Evolutionary conservation across 805 yeast genomes (phyloP).

Genomic region (Kodamaea kakaduensis): DNA sequence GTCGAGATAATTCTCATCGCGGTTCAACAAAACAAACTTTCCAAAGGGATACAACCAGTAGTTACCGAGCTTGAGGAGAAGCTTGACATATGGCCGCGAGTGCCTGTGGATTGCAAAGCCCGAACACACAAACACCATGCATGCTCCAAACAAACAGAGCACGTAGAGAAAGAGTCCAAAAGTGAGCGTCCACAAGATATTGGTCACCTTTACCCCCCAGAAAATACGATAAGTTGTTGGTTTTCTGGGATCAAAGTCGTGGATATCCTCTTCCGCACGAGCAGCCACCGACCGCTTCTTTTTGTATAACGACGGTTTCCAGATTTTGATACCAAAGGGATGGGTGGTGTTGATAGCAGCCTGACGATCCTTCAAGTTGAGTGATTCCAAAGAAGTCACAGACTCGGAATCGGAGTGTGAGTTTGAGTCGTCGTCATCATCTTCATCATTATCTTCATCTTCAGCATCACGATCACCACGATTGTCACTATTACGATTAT

Average conservation of each 20-base stretch:
- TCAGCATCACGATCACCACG: too few species aligned
- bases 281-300: slow-evolving; percentile 87
- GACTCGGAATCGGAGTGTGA: slow-evolving; percentile 23
- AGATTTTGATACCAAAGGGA: slow-evolving; percentile 96
- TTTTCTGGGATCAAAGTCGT: slow-evolving; percentile 50
- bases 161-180: slow-evolving; percentile 62
- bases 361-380: slow-evolving; percentile 87
- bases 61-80: slow-evolving; percentile 59
- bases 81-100: slow-evolving; percentile 58
- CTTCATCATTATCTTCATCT: slow-evolving; percentile 7
- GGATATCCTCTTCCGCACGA: slow-evolving; percentile 91
- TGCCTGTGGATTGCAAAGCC: slow-evolving; percentile 42
- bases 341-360: slow-evolving; percentile 95
- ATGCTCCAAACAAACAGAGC: slow-evolving; percentile 49
- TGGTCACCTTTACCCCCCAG: slow-evolving; percentile 62
- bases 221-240: slow-evolving; percentile 44
- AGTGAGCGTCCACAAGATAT: slow-evolving; percentile 67
- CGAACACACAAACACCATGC: slow-evolving; percentile 41
- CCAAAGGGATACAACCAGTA: slow-evolving; percentile 88
- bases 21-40: slow-evolving; percentile 70
- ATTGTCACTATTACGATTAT: slow-evolving; percentile 1
- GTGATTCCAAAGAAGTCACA: slow-evolving; percentile 55
- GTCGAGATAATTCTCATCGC: slow-evolving; percentile 72
- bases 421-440: slow-evolving; percentile 23
- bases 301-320: slow-evolving; percentile 97